Conservation (phyloP, 441 rosid species). For the Gossypium aridum region DNA sequence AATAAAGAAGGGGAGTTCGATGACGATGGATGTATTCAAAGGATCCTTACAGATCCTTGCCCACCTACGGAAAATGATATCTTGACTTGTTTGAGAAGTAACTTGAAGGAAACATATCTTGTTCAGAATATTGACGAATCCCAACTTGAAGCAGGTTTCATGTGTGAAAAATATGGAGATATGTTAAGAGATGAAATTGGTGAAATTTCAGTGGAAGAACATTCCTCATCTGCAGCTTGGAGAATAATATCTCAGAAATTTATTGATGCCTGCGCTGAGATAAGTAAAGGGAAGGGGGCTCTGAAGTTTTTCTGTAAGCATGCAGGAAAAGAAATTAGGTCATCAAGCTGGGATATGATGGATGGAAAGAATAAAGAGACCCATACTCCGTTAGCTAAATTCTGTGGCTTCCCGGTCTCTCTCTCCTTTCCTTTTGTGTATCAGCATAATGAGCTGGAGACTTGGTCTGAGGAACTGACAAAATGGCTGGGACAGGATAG, state of each 20-base stretch:
- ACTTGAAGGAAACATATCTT: conserved; percentile 23
- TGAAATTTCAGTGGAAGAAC: conserved; percentile 72
- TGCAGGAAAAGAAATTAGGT: conserved; percentile 33
- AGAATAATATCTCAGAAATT: conserved; percentile 55
- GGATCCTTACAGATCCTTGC: conserved; percentile 59
- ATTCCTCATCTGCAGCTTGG: conserved; percentile 75
- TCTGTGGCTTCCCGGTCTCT: conserved; percentile 47
- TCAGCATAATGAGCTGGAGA: conserved; percentile 39
- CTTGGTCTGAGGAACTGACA: conserved; percentile 37
- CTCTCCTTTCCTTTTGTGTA: conserved; percentile 27
- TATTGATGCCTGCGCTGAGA: conserved; percentile 48
- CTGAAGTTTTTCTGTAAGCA: conserved; percentile 68
- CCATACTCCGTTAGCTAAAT: conserved; percentile 47
- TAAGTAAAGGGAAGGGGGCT: conserved; percentile 33
- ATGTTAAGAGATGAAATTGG: conserved; percentile 52
- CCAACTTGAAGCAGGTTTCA: conserved; percentile 27
- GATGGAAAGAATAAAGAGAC: conserved; percentile 30
- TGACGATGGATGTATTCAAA: conserved; percentile 42
- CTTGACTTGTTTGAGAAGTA: conserved; percentile 43
- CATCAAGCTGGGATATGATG: conserved; percentile 31
- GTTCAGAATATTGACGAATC: conserved; percentile 22
- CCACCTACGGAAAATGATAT: conserved; percentile 69
- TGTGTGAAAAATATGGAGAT: conserved; percentile 25
- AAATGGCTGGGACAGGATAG: conserved; percentile 88
- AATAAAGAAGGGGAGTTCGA: conserved; percentile 35